Evolutionary conservation across 2,329 filamentous ascomycete genomes (phyloP).

Genomic region (Claviceps cyperi): DNA sequence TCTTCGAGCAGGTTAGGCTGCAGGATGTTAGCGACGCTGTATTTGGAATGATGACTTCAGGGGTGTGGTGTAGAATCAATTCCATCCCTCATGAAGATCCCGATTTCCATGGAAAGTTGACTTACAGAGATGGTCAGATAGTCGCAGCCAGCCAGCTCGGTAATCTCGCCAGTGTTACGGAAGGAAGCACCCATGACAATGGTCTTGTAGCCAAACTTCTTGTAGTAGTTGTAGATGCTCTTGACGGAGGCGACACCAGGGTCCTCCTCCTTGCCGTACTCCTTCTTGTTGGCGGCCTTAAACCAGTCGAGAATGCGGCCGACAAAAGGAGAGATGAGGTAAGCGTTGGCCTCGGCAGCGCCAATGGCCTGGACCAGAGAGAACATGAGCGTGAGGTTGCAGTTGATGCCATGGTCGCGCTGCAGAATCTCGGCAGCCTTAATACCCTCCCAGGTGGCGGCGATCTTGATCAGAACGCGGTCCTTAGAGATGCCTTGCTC

Average conservation of each 20-base stretch:
- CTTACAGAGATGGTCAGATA: constrained; percentile 94
- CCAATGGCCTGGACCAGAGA: constrained; percentile 87
- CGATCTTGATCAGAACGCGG: constrained; percentile 95
- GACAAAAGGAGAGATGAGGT: constrained; percentile 98
- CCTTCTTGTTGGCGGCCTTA: constrained; percentile 92
- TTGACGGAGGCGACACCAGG: constrained; percentile 91
- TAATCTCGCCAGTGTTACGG: constrained; percentile 92
- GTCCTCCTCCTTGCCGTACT: constrained; percentile 80
- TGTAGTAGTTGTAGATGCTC: constrained; percentile 99
- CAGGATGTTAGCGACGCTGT: constrained; percentile 6
- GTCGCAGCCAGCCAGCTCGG: constrained; percentile 93
- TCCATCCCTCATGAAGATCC: constrained; percentile 9
- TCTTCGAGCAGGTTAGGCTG: constrained; percentile 89
- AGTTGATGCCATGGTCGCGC: constrained; percentile 91
- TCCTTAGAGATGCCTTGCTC: constrained; percentile 82
- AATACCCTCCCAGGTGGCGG: constrained; percentile 99
- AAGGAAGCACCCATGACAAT: constrained; percentile 99
- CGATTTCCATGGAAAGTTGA: not conserved
- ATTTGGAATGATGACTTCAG: not conserved
- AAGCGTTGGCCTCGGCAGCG: constrained; percentile 86
- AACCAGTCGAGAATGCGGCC: constrained; percentile 99
- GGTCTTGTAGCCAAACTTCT: constrained; percentile 98
- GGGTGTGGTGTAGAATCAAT: not conserved
- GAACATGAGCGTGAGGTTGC: constrained; percentile 99
- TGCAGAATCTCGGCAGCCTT: constrained; percentile 96